Evolutionary conservation across 495 filamentous ascomycete genomes (phyloP), one percentile per base, ranked within the genome.

Genomic region (Aspergillus incahuasiensis): DNA sequence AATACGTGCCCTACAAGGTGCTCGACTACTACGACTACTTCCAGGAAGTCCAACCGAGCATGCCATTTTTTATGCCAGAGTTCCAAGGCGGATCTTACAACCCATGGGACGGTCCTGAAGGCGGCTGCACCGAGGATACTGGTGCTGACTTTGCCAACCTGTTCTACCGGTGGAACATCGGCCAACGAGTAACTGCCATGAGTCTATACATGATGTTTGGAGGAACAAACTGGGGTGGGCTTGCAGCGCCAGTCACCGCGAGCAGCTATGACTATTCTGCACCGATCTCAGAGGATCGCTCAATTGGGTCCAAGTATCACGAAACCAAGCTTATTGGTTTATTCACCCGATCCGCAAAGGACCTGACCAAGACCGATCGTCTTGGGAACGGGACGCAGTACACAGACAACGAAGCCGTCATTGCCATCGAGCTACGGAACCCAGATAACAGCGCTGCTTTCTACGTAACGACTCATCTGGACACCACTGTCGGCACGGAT

Each of bases 61-160:
- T 81, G 61, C 82, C 82, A 0, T 71, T 65, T 7, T 84, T 83
- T 66, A 74, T 86, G 65, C 80, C 80, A 15, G 82, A 86, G 59
- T 86, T 85, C 63, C 82, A 86, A 61, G 82, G 82, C 20, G 82
- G 82, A n/a, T 76, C 73, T 7, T 85, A 82, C 56, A 83, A 83
- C 61, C 81, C 82, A 12, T 86, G 82, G 82, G 79, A 76, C 34
- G 79, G 79, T 11, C 80, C 82, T 0, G 68, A 79, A 55, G 82
- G 80, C 19, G 74, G 69, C 13, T 79, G 77, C 46, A 72, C 74
- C 38, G 73, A 77, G 34, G 60, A 74, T 39, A 74, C 75, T 51
- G 55, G 67, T 56, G 61, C 78, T 9, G 74, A 75, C 43, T 84
- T 82, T 58, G 80, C 79, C n/a, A 84, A 85, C 45, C 57, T 85